These are phyloP conservation scores for Neurospora terricola DNA, from an alignment of 495 filamentous ascomycete genomes.

Conservation along the genomic window DNA sequence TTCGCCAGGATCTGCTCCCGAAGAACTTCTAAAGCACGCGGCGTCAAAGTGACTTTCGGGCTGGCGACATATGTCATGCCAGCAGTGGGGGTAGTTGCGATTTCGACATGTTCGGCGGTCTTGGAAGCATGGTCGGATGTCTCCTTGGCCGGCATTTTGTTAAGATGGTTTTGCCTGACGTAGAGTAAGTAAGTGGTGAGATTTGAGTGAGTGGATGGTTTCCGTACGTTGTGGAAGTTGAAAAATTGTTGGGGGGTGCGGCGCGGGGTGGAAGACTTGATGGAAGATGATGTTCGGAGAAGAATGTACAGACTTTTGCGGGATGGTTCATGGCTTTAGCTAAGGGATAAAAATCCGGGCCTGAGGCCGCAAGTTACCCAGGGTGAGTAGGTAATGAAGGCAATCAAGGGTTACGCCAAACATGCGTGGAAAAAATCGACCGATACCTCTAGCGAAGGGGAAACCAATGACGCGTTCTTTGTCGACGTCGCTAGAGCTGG, in stretches of 20 bases:
- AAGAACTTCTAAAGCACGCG: neutral
- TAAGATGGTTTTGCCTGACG: neutral
- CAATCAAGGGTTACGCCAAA: neutral
- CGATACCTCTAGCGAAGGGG: neutral
- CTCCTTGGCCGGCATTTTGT: neutral
- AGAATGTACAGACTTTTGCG: neutral
- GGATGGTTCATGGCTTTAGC: neutral
- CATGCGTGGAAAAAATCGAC: neutral
- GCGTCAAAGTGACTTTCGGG: neutral
- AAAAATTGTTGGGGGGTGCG: neutral
- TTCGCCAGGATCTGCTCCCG: neutral
- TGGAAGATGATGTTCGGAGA: neutral
- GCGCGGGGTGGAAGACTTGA: neutral
- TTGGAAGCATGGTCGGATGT: neutral
- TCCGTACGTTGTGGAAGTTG: neutral
- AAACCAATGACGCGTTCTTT: neutral
- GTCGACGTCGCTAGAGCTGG: neutral
- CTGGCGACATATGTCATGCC: neutral
- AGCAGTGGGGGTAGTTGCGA: neutral
- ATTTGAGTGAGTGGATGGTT: neutral
- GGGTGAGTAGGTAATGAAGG: neutral
- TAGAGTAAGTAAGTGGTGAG: neutral
- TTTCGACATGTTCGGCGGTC: neutral
- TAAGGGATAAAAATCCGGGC: neutral
- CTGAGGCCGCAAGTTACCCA: neutral